Conservation (phyloP, 352 stramenopile species). For the Pythium sp. region DNA sequence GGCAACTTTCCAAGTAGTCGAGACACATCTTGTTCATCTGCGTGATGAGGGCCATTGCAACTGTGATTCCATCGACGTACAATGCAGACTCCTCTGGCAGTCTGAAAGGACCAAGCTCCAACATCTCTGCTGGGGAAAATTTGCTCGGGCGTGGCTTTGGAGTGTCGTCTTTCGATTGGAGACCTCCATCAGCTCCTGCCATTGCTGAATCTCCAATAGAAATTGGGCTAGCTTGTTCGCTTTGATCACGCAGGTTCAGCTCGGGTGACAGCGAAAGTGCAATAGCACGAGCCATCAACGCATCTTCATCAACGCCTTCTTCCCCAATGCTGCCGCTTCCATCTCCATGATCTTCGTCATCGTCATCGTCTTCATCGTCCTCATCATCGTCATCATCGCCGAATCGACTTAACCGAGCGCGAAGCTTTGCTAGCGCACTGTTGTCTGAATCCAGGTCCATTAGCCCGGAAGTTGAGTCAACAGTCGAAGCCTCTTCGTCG, state of each 20-base stretch:
- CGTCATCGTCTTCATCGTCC: conserved; percentile 57
- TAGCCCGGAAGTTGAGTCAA: conserved; percentile 28
- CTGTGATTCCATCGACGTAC: conserved; percentile 48
- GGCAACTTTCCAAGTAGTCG: conserved; percentile 72
- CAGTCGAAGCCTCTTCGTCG: conserved; percentile 25
- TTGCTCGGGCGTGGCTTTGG: conserved; percentile 42
- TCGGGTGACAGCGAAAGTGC: conserved; percentile 85
- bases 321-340: conserved; percentile 44
- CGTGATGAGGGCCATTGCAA: conserved; percentile 51
- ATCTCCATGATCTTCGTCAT: conserved; percentile 49
- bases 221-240: conserved; percentile 23
- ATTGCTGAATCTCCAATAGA: conserved; percentile 22
- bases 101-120: conserved; percentile 62
- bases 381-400: conserved; percentile 39
- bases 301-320: conserved; percentile 85
- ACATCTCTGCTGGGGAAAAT: conserved; percentile 72
- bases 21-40: conserved; percentile 71
- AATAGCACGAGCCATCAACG: conserved; percentile 86
- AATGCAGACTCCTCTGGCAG: conserved; percentile 32
- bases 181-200: conserved; percentile 4
- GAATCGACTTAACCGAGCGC: conserved; percentile 65
- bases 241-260: conserved; percentile 68
- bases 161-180: conserved; percentile 12
- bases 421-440: conserved; percentile 57
- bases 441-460: conserved; percentile 76